Conservation (phyloP, 2,329 filamentous ascomycete genomes). For the Fusarium neocosmosporiellum region DNA sequence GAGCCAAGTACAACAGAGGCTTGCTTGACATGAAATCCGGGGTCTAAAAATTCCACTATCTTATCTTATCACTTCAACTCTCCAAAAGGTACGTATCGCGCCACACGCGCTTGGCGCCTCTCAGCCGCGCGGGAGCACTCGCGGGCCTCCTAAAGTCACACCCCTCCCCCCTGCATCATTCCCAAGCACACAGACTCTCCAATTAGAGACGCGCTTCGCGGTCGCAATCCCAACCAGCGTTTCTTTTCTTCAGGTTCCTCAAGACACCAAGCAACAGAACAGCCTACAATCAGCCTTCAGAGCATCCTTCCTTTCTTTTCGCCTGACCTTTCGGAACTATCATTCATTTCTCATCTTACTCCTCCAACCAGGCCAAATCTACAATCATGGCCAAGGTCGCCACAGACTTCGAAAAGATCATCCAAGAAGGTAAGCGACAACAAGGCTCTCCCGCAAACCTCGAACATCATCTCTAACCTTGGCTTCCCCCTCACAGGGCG, state of each 20-base stretch:
- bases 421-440: conserved; percentile 58
- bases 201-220: conserved; percentile 42
- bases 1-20: background rate
- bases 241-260: conserved; percentile 29
- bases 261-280: conserved; percentile 9
- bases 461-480: conserved; percentile 5
- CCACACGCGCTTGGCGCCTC: conserved; percentile 3
- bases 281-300: background rate
- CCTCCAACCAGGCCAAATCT: background rate
- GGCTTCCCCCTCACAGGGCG: conserved; percentile 58
- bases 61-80: conserved; percentile 29
- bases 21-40: background rate
- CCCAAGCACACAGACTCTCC: conserved; percentile 17
- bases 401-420: conserved; percentile 66
- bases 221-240: conserved; percentile 31
- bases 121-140: conserved; percentile 17
- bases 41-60: conserved; percentile 35
- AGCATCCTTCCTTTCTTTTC: background rate
- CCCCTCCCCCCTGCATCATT: conserved; percentile 15
- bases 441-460: background rate
- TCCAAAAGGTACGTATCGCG: background rate
- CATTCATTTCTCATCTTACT: background rate
- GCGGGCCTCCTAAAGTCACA: conserved; percentile 22
- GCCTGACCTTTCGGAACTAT: background rate
- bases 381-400: conserved; percentile 57